Evolutionary conservation across 257 asterid species (phyloP).

Genomic region (Penstemon davidsonii): DNA sequence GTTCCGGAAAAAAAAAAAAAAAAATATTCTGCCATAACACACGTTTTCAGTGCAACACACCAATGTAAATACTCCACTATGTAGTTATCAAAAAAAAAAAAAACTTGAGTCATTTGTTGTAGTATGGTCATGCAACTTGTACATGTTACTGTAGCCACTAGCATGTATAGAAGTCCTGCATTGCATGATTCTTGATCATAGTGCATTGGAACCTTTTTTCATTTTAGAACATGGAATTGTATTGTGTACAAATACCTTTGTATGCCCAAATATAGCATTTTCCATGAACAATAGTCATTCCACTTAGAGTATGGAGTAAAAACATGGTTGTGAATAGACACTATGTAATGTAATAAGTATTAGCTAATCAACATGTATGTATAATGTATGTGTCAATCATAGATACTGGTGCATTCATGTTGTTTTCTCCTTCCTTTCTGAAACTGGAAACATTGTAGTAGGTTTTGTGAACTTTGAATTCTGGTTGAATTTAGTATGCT

Average conservation of each 20-base stretch:
- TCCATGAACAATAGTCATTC: neutral
- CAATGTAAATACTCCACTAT: too few species aligned
- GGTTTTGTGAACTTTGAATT: too few species aligned
- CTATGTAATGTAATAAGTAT: neutral
- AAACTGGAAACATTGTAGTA: too few species aligned
- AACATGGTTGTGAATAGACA: neutral
- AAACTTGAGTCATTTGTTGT: too few species aligned
- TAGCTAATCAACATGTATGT: neutral
- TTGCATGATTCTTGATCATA: neutral
- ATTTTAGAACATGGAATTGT: neutral
- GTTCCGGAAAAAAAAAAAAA: too few species aligned
- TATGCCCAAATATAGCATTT: neutral
- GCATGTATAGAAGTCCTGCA: neutral
- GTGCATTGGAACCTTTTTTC: neutral
- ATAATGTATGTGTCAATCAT: neutral
- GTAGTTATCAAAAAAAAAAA: too few species aligned
- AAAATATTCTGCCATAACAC: too few species aligned
- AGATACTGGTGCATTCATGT: neutral
- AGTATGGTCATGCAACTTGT: slow-evolving; percentile 6
- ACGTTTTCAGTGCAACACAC: too few species aligned
- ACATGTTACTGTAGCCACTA: neutral
- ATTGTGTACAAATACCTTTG: neutral
- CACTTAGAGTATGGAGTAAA: neutral
- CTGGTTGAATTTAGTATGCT: too few species aligned
- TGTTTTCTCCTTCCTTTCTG: too few species aligned